phyloP scores from a whole-genome alignment of 306 rosid genomes.

The Quercus wislizeni region DNA sequence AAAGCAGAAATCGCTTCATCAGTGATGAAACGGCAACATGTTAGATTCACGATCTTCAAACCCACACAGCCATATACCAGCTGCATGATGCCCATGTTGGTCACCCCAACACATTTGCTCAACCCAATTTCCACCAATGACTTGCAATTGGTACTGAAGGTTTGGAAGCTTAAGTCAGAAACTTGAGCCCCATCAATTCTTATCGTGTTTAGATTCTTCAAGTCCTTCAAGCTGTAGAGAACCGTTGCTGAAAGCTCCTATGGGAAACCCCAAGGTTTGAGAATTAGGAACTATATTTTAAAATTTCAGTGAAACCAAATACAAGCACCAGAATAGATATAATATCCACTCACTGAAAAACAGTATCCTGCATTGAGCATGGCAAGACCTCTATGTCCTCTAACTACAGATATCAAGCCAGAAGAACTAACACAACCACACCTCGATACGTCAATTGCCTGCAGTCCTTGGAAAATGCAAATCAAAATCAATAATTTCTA shows the following conservation, averaged over 20 bases:
- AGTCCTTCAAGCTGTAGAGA: conserved; percentile 41
- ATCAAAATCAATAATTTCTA: conserved; percentile 4
- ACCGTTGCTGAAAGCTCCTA: conserved; percentile 47
- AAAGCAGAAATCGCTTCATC: conserved; percentile 47
- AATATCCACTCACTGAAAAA: conserved; percentile 42
- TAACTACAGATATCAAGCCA: conserved; percentile 42
- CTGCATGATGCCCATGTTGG: conserved; percentile 45
- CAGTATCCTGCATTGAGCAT: conserved; percentile 45
- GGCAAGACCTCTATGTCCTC: conserved; percentile 47
- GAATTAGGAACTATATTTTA: conserved; percentile 6
- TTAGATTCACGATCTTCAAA: conserved; percentile 59
- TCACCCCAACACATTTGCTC: conserved; percentile 65
- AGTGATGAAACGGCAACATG: conserved; percentile 57
- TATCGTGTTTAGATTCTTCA: conserved; percentile 43
- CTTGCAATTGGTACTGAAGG: conserved; percentile 46
- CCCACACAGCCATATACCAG: conserved; percentile 45
- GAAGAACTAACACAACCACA: conserved; percentile 50
- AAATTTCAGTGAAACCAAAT: neutral
- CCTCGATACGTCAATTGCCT: conserved; percentile 65
- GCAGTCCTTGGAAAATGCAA: conserved; percentile 23
- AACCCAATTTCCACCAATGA: conserved; percentile 64
- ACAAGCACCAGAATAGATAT: conserved; percentile 6
- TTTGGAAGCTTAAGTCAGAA: conserved; percentile 40
- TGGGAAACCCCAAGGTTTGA: conserved; percentile 18
- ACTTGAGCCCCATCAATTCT: conserved; percentile 54